Evolutionary conservation across 1,139 yeast genomes (phyloP).

Genomic region (Diutina pseudorugosa): DNA sequence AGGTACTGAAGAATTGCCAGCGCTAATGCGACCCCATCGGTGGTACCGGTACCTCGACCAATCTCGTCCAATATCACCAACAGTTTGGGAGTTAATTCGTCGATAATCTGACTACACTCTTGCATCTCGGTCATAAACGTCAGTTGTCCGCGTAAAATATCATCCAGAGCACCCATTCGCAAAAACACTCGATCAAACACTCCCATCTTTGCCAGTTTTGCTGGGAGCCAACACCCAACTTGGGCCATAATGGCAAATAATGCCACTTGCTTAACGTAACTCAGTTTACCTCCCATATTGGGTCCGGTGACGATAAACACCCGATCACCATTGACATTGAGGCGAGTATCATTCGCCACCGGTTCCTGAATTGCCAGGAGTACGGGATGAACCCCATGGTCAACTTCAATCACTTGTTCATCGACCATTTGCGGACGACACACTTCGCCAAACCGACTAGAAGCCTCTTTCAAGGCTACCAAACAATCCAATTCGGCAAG

Average conservation of each 20-base stretch:
- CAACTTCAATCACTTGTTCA: slow-evolving; percentile 38
- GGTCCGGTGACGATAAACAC: slow-evolving; percentile 62
- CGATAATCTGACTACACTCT: slow-evolving; percentile 49
- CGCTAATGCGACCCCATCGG: slow-evolving; percentile 85
- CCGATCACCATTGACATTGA: slow-evolving; percentile 32
- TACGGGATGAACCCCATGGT: slow-evolving; percentile 68
- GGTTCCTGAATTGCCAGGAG: slow-evolving; percentile 26
- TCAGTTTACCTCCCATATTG: slow-evolving; percentile 72
- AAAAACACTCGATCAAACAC: slow-evolving; percentile 45
- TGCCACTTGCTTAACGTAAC: slow-evolving; percentile 54
- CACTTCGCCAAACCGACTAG: slow-evolving; percentile 30
- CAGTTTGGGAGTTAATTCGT: slow-evolving; percentile 32
- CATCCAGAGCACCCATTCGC: slow-evolving; percentile 68
- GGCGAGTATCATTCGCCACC: slow-evolving; percentile 58
- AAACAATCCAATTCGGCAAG: slow-evolving; percentile 65
- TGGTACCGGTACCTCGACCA: slow-evolving; percentile 80
- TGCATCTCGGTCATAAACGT: slow-evolving; percentile 68
- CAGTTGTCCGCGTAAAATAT: slow-evolving; percentile 54
- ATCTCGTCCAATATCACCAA: slow-evolving; percentile 52
- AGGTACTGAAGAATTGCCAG: slow-evolving; percentile 61
- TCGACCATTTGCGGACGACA: slow-evolving; percentile 46
- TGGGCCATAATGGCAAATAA: slow-evolving; percentile 42
- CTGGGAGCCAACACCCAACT: slow-evolving; percentile 34
- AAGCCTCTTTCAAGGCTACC: slow-evolving; percentile 49
- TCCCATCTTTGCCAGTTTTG: slow-evolving; percentile 37